Base-by-base conservation (phyloP, 495 filamentous ascomycete species). In the Aspergillus ostianus region DNA sequence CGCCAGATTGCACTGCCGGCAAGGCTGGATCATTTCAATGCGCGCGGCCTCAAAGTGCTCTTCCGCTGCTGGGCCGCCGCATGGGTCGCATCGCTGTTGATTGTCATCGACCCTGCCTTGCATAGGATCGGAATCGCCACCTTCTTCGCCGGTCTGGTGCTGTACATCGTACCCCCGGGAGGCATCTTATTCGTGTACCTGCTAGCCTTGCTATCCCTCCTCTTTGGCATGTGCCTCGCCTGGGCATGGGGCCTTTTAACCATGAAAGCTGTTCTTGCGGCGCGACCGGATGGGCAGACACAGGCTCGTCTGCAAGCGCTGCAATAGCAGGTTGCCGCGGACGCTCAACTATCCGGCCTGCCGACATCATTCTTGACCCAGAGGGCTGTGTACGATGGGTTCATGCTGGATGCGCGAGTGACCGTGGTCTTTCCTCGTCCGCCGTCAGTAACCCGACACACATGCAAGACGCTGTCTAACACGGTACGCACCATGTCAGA, bases 21-120 rank as follows among this genome's bases (percentile, higher is more conserved):
- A 30, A 76, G 64, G 68, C 62, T 77, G 32, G 67, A 78, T 53
- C 75, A 77, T 53, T 76, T 76, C 67, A 76, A 78, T 65, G 68
- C 57, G 5, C 67, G 65, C 51, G 74, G 77, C 56, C 55, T 79
- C 13, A 79, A 77, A 60, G 62, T 70, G 19, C 61, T 75, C 21
- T 72, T 77, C 60, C 73, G 74, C 30, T 77, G 73, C 41, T 70
- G 66, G 44, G 58, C 69, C 6, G 73, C 76, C 6, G 69, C 65
- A 13, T 79, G 74, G 74, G 66, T 79, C 30, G 69, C 73, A 2
- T 69, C 67, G 4, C 57, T 79, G 45, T 59, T 79, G 59, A 70
- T 77, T 17, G 71, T 77, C 23, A 79, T 79, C 53, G 52, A 45
- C 9, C 71, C 74, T 9, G 64, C 64, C 1, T 55, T 75, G 51